Evolutionary conservation across 1,284 basidiomycete genomes (phyloP).

Genomic region (Sanguinoderma infundibulare): DNA sequence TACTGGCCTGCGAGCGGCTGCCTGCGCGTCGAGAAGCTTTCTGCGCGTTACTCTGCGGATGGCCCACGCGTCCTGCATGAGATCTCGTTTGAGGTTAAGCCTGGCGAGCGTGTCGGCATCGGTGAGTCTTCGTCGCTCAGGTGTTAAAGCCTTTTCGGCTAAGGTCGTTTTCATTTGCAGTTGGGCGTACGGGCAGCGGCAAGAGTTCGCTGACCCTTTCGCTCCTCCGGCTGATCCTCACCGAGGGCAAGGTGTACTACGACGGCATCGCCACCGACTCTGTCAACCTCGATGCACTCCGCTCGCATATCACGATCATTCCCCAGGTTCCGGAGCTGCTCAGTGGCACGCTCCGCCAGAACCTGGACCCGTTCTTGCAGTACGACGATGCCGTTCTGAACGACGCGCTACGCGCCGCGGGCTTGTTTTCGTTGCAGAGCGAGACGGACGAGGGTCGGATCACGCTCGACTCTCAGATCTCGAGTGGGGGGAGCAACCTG

Average conservation of each 20-base stretch:
- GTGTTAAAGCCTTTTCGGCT: not conserved
- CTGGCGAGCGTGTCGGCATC: constrained; percentile 58
- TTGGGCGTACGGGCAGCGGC: constrained; percentile 68
- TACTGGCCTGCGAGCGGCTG: constrained; percentile 80
- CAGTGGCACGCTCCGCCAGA: constrained; percentile 39
- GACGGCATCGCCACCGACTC: constrained; percentile 37
- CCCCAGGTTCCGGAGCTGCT: constrained; percentile 46
- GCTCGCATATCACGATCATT: constrained; percentile 54
- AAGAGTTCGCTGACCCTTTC: constrained; percentile 49
- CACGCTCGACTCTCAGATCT: constrained; percentile 39
- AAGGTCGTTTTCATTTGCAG: constrained; percentile 14
- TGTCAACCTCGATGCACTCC: constrained; percentile 66
- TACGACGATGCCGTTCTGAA: constrained; percentile 50
- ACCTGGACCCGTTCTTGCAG: constrained; percentile 52
- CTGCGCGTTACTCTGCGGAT: constrained; percentile 56
- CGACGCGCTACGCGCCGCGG: constrained; percentile 36
- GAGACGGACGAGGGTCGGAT: constrained; percentile 35
- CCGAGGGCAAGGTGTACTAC: constrained; percentile 47
- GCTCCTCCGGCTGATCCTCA: constrained; percentile 49
- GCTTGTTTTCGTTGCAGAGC: constrained; percentile 34
- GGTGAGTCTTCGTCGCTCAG: constrained; percentile 53
- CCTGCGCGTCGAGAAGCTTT: constrained; percentile 62
- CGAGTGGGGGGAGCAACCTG: constrained; percentile 44
- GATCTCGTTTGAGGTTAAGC: constrained; percentile 50
- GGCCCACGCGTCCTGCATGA: constrained; percentile 52